Evolutionary conservation across 2,329 filamentous ascomycete genomes (phyloP).

Genomic region (Pseudocercospora eumusae): DNA sequence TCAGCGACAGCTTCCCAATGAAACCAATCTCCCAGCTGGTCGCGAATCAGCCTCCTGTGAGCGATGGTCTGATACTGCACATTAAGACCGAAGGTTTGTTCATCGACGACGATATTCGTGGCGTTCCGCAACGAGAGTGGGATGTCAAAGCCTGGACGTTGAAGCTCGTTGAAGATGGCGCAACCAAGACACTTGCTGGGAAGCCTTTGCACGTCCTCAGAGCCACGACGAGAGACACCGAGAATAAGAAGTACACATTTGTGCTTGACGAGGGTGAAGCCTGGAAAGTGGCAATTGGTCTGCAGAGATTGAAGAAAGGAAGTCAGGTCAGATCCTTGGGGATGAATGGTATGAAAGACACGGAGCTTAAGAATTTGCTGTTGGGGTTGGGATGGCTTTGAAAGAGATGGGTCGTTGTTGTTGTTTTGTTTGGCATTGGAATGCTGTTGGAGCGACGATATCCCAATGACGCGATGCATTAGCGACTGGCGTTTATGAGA

Average conservation of each 20-base stretch:
- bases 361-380: conserved; percentile 45
- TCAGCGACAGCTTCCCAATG: conserved; percentile 83
- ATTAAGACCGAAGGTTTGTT: conserved; percentile 94
- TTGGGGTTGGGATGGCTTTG: conserved; percentile 38
- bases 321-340: conserved; percentile 58
- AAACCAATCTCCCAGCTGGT: conserved; percentile 90
- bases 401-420: conserved; percentile 15
- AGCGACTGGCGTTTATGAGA: neutral
- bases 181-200: conserved; percentile 41
- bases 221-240: conserved; percentile 59
- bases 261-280: conserved; percentile 60
- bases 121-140: conserved; percentile 94
- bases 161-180: conserved; percentile 73
- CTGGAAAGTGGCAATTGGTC: conserved; percentile 63
- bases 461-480: conserved; percentile 1
- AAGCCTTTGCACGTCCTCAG: conserved; percentile 58
- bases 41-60: conserved; percentile 79
- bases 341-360: conserved; percentile 54
- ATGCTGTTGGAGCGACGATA: neutral
- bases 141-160: conserved; percentile 98
- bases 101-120: conserved; percentile 91
- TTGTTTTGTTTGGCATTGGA: neutral
- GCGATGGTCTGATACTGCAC: conserved; percentile 85
- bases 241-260: conserved; percentile 64
- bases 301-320: conserved; percentile 58